Evolutionary conservation across 2,329 filamentous ascomycete genomes (phyloP).

Genomic region (Xylaria sp.): DNA sequence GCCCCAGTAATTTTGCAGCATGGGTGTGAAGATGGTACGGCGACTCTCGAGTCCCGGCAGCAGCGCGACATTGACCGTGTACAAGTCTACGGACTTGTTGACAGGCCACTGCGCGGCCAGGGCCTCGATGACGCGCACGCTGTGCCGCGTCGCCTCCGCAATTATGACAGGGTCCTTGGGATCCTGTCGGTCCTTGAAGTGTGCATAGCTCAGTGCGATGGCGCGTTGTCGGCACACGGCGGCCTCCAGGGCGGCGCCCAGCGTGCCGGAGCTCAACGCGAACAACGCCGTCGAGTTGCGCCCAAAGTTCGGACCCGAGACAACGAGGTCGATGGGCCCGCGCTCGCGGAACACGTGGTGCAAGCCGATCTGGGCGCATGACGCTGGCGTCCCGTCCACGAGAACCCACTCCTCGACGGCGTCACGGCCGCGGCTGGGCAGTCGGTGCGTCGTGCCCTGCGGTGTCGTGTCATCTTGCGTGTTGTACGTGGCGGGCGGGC

Average conservation of each 20-base stretch:
- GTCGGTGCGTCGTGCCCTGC: slow-evolving; percentile 72
- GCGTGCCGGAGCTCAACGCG: slow-evolving; percentile 78
- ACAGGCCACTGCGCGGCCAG: slow-evolving; percentile 78
- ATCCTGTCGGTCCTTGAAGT: slow-evolving; percentile 78
- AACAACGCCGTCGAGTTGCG: slow-evolving; percentile 85
- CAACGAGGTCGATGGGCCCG: slow-evolving; percentile 78
- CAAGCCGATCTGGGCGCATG: slow-evolving; percentile 83
- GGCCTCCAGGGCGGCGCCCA: slow-evolving; percentile 81
- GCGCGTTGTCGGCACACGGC: slow-evolving; percentile 75
- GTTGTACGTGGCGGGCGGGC: slow-evolving; percentile 57
- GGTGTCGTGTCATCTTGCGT: slow-evolving; percentile 53
- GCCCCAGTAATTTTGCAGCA: slow-evolving; percentile 93
- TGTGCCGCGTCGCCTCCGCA: slow-evolving; percentile 76
- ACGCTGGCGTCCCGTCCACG: slow-evolving; percentile 82
- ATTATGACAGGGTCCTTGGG: slow-evolving; percentile 88
- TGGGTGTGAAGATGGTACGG: slow-evolving; percentile 83
- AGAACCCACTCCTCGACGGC: slow-evolving; percentile 81
- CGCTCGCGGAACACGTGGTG: slow-evolving; percentile 80
- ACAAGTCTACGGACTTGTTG: slow-evolving; percentile 78
- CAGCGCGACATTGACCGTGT: slow-evolving; percentile 89
- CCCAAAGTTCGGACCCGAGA: slow-evolving; percentile 85
- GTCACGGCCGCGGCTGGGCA: slow-evolving; percentile 51
- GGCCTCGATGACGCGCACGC: slow-evolving; percentile 81
- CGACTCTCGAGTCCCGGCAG: slow-evolving; percentile 76
- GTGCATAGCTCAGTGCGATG: slow-evolving; percentile 90